These are phyloP conservation scores for Phialophora tarda DNA, from an alignment of 2,329 filamentous ascomycete species.

Conservation along the genomic window DNA sequence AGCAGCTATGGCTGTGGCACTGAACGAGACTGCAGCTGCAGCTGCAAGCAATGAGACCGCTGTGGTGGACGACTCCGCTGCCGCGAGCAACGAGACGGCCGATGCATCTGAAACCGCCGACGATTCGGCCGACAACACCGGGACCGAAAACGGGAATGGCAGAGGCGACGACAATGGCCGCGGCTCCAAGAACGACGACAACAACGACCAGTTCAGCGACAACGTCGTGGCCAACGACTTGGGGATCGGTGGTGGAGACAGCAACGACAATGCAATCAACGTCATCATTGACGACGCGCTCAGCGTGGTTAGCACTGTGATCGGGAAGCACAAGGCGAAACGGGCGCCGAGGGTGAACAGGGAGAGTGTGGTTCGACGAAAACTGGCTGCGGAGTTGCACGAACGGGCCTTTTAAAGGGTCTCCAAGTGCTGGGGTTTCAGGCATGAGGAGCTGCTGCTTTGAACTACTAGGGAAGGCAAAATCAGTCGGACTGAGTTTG, in stretches of 20 bases:
- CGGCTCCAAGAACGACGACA: neutral
- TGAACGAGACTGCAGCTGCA: constrained; percentile 13
- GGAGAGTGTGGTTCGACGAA: constrained; percentile 14
- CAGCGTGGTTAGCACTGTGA: constrained; percentile 12
- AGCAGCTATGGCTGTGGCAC: constrained; percentile 8
- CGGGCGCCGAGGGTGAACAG: constrained; percentile 3
- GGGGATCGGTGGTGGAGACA: neutral
- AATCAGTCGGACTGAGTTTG: neutral
- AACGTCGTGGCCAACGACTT: neutral
- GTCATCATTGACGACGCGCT: constrained; percentile 18
- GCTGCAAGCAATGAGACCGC: neutral
- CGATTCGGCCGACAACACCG: neutral
- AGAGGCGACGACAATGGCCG: neutral
- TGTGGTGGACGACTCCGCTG: neutral
- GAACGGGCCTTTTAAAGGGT: constrained; percentile 19
- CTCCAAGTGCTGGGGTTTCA: neutral
- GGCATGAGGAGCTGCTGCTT: neutral
- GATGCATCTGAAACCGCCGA: neutral
- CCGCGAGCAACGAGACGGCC: neutral
- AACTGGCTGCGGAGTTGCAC: neutral
- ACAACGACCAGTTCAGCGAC: neutral
- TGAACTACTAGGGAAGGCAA: neutral
- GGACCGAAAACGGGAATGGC: neutral
- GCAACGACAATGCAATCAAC: constrained; percentile 12
- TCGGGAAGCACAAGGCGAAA: constrained; percentile 19